Base-by-base conservation (phyloP, 2,329 filamentous ascomycete genomes). In the Apiospora rasikravindrae region DNA sequence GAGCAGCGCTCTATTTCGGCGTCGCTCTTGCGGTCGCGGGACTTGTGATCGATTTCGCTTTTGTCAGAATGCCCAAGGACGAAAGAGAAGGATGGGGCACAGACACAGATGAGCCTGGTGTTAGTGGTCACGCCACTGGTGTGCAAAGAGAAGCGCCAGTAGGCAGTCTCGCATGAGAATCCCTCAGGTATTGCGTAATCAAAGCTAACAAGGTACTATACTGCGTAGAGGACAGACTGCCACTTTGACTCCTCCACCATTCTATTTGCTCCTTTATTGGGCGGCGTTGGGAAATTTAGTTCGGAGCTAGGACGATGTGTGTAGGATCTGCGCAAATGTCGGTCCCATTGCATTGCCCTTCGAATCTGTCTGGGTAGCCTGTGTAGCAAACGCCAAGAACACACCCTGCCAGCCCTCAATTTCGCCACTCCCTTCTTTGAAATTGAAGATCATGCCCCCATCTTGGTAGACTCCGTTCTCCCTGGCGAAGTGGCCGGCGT, bases 1-100 rank as follows among this genome's bases (percentile, higher is more conserved):
- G 69, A 22, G 69, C 51, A n/a, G 69, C 51, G 14, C 44, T 70
- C 8, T 70, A 44, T 24, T 70, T 70, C 45, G 45, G 45, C 33
- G 69, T 29, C 7, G 69, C 19, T 61, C 45, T 70, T 4, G 47
- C 33, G 16, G 45, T 64, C 22, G 69, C 24, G 16, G 69, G 49
- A 2, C 51, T 70, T 11, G 8, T 61, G 22, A 40, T 70, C 14
- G 53, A 70, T 45, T 26, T 70, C 29, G 47, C 37, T 37, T 70
- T 70, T 66, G 69, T 70, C n/a, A 70, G 69, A 64, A 64, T 70
- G 69, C 69, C 69, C 19, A 70, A 70, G 22, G 51, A 61, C 57
- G 69, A 70, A 19, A 24, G 51, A 42, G 37, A 70, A 24, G 69
- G 69, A 11, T 70, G 69, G 69, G 51, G 57, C 13, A n/a, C 33